Evolutionary conservation across 2,329 filamentous ascomycete genomes (phyloP).

Genomic region (Penicillium decumbens): DNA sequence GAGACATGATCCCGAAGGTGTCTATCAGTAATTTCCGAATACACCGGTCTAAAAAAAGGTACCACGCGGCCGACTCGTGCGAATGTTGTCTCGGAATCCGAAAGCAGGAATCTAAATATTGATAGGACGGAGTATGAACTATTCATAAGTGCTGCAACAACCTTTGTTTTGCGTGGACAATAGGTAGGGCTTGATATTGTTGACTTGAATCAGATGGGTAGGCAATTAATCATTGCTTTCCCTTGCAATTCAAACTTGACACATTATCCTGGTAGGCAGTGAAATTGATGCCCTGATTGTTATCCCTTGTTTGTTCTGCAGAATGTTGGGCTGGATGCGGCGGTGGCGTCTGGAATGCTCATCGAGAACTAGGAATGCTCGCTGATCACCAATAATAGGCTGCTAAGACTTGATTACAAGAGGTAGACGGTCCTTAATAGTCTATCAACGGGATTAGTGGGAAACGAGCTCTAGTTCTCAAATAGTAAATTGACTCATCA

Average conservation of each 20-base stretch:
- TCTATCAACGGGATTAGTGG: too few species aligned
- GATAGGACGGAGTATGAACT: background rate
- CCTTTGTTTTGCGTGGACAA: conserved; percentile 1
- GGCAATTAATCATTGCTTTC: background rate
- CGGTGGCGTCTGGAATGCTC: background rate
- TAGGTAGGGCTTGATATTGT: conserved; percentile 12
- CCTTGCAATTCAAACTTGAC: background rate
- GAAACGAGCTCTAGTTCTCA: too few species aligned
- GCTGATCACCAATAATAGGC: background rate
- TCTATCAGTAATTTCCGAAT: conserved; percentile 4
- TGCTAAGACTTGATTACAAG: background rate
- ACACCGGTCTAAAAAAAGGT: conserved; percentile 3
- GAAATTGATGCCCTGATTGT: background rate
- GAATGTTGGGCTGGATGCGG: background rate
- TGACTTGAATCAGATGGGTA: background rate
- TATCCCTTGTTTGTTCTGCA: background rate
- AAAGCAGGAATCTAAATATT: background rate
- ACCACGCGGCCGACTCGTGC: conserved; percentile 5
- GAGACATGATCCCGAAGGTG: background rate
- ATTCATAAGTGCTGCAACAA: background rate
- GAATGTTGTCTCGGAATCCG: background rate
- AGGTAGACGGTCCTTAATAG: too few species aligned
- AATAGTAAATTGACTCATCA: background rate
- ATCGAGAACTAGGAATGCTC: background rate
- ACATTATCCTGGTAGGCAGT: background rate